Base-by-base conservation (phyloP, 768 basidiomycete species). In the Peribolospora kevripleyi region DNA sequence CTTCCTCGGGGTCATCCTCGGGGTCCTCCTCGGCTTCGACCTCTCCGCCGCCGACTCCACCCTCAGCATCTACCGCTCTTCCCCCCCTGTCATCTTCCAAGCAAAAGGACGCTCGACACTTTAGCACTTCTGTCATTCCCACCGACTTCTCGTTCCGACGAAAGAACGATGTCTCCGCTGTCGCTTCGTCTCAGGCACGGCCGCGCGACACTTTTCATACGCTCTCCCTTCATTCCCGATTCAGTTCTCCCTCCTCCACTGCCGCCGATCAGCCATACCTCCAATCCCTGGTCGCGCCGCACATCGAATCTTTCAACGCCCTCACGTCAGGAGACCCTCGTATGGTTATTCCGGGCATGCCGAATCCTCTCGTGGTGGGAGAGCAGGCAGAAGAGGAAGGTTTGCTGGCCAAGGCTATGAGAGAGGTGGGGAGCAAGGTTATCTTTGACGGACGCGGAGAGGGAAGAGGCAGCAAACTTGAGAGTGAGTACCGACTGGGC, bases 231-330 rank as follows among this genome's bases (percentile, higher is more conserved):
- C 25, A 25, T 25, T 25, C 25, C 25, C 25, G 25, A 25, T 93
- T 93, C 69, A 74, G 75, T 67, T 72, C 78, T 55, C 93, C 91
- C 0, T 73, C 81, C 38, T 72, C 73, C 60, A 68, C 75, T 46
- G 76, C 76, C 25, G 75, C 82, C 36, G 77, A 79, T 9, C 77
- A 84, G 60, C 77, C 78, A 14, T 82, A 83, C 53, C 73, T 97
- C 57, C 85, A 93, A 61, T 84, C 91, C 68, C 84, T 95, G 62
- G 86, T 95, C 54, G 71, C 77, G 36, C 91, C 93, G 5, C 90
- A 95, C 66, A 77, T 97, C 58, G 83, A 95, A 67, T 87, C 84
- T 45, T 97, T 98, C 74, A 91, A 97, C 68, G 80, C 86, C 11
- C 75, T 98, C 90, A 95, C 66, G 90, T 95, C 63, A 87, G 60